Conservation (phyloP, 2,329 filamentous ascomycete genomes). For the Fusarium sp. region DNA sequence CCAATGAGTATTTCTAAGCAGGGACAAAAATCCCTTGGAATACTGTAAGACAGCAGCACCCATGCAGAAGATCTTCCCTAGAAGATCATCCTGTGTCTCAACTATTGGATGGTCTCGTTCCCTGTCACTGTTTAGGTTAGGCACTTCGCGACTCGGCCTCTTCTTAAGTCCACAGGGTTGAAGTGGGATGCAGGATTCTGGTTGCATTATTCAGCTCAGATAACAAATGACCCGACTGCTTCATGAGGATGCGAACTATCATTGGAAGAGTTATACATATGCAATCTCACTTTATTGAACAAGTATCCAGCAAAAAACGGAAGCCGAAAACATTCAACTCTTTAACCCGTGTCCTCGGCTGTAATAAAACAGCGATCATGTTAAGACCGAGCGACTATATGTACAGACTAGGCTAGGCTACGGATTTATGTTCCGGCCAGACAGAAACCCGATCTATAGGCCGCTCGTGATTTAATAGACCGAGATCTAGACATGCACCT, state of each 20-base stretch:
- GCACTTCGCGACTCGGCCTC: constrained; percentile 42
- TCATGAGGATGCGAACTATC: not conserved
- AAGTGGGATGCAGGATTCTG: constrained; percentile 1
- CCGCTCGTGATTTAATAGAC: not conserved
- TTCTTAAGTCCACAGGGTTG: constrained; percentile 36
- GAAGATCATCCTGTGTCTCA: not conserved
- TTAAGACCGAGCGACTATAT: not conserved
- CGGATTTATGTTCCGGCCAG: not conserved
- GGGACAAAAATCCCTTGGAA: not conserved
- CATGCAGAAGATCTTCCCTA: not conserved
- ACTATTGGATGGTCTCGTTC: constrained; percentile 11
- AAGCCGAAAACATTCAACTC: not conserved
- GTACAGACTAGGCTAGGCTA: not conserved
- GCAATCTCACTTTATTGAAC: not conserved
- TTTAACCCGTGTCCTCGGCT: not conserved
- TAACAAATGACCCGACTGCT: not conserved
- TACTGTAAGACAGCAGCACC: constrained; percentile 5
- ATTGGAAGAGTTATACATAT: not conserved
- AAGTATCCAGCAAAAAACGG: not conserved
- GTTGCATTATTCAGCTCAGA: constrained; percentile 18
- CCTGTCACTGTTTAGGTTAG: constrained; percentile 16
- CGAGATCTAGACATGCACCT: not conserved
- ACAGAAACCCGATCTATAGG: not conserved
- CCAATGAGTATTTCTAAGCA: not conserved
- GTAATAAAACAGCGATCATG: not conserved